Evolutionary conservation across 73 alveolate species (phyloP).

Genomic region (Symbiodinium pilosum): DNA sequence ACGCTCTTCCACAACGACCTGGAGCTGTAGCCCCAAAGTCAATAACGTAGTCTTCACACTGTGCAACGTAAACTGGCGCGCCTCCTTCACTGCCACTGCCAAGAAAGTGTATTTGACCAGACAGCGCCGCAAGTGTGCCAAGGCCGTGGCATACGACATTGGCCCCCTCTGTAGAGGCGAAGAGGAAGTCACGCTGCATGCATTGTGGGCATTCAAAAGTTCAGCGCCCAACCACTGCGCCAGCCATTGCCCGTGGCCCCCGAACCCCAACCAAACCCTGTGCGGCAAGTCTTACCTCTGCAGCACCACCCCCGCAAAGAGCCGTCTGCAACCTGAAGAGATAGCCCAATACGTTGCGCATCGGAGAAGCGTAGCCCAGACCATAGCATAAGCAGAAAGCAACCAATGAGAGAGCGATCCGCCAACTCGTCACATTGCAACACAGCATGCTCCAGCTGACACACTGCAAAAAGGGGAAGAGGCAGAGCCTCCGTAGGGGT

Average conservation of each 20-base stretch:
- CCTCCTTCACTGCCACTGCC: neutral
- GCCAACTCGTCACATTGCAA: neutral
- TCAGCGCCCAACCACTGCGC: neutral
- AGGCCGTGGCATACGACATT: neutral
- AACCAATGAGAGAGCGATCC: neutral
- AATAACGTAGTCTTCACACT: neutral
- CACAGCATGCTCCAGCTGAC: neutral
- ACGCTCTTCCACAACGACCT: neutral
- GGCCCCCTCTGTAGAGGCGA: neutral
- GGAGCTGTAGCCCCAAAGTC: neutral
- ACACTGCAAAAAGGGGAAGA: neutral
- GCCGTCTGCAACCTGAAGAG: neutral
- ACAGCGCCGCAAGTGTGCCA: slow-evolving; percentile 24
- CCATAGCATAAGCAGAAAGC: slow-evolving; percentile 8
- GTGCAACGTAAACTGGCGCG: neutral
- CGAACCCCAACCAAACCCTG: neutral
- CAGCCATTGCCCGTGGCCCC: slow-evolving; percentile 10
- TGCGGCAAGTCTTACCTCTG: slow-evolving; percentile 1
- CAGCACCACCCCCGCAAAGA: slow-evolving; percentile 9
- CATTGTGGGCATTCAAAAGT: neutral
- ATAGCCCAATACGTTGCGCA: neutral
- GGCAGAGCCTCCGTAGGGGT: slow-evolving; percentile 8
- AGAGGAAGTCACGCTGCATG: too few species aligned
- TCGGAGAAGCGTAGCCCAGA: neutral
- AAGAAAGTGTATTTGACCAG: neutral